Conservation (phyloP, 768 basidiomycete genomes). For the Lactarius hatsudake region DNA sequence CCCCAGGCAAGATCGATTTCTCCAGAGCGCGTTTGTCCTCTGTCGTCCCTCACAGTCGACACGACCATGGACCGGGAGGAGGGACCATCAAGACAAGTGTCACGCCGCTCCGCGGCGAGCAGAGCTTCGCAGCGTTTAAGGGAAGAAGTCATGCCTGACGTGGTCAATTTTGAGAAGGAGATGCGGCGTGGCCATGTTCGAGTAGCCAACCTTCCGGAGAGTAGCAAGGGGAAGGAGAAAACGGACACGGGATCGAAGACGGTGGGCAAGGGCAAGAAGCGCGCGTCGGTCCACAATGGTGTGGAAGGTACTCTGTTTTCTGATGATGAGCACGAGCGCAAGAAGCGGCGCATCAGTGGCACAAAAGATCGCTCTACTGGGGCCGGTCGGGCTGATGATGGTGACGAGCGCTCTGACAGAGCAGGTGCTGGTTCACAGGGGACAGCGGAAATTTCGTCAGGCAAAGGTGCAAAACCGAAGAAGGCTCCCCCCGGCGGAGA, state of each 20-base stretch:
- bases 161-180: constrained; percentile 66
- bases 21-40: neutral
- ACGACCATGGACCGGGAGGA: constrained; percentile 23
- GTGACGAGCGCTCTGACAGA: neutral
- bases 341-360: constrained; percentile 21
- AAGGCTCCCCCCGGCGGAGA: neutral
- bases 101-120: constrained; percentile 51
- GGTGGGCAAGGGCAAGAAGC: constrained; percentile 34
- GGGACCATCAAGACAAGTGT: constrained; percentile 27
- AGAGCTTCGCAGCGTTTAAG: constrained; percentile 46
- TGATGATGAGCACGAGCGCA: constrained; percentile 20
- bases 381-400: neutral
- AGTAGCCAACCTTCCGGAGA: constrained; percentile 29
- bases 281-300: constrained; percentile 26
- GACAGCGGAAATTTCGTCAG: neutral
- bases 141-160: constrained; percentile 71
- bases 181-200: constrained; percentile 42
- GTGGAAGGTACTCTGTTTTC: constrained; percentile 14
- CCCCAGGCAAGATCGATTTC: neutral
- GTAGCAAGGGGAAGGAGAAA: constrained; percentile 27
- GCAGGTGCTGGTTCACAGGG: neutral
- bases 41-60: constrained; percentile 26
- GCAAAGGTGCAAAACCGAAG: constrained; percentile 16
- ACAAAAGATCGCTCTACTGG: constrained; percentile 26
- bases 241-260: constrained; percentile 17